Evolutionary conservation across 2,329 filamentous ascomycete species (phyloP).

Genomic region (Aspergillus neotritici): DNA sequence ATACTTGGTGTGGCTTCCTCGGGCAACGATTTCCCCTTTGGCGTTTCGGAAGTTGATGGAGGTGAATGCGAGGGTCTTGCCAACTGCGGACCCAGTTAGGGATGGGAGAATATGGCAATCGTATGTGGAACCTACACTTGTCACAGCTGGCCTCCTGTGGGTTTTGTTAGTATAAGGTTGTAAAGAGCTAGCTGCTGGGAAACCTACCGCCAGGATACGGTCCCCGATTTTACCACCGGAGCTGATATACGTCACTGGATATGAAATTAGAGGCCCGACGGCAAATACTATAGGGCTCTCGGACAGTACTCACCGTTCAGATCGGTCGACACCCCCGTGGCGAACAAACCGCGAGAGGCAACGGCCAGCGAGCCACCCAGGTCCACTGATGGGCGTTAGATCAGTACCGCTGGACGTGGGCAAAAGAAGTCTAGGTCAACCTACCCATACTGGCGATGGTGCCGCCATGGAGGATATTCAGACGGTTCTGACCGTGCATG

Average conservation of each 20-base stretch:
- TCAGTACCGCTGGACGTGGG: not conserved
- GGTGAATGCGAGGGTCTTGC: constrained; percentile 61
- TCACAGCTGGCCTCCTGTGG: constrained; percentile 56
- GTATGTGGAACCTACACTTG: constrained; percentile 48
- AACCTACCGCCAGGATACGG: constrained; percentile 47
- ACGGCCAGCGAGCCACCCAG: constrained; percentile 62
- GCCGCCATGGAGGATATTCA: constrained; percentile 62
- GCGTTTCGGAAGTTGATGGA: constrained; percentile 56
- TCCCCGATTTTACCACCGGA: constrained; percentile 61
- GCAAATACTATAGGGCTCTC: not conserved
- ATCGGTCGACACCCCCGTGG: constrained; percentile 63
- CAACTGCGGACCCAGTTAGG: constrained; percentile 41
- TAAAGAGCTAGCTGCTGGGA: not conserved
- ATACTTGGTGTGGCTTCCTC: constrained; percentile 63
- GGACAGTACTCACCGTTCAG: constrained; percentile 46
- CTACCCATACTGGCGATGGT: constrained; percentile 58
- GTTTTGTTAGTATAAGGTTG: too few relatives aligned
- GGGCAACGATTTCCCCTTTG: constrained; percentile 55
- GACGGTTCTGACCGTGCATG: constrained; percentile 48
- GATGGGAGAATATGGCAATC: not conserved
- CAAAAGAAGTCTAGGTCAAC: constrained; percentile 1
- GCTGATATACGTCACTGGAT: constrained; percentile 55
- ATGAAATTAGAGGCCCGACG: not conserved
- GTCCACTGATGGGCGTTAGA: constrained; percentile 47
- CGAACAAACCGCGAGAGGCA: constrained; percentile 59